Evolutionary conservation across 2,329 filamentous ascomycete species (phyloP).

Genomic region (Leptosphaerulina australis): DNA sequence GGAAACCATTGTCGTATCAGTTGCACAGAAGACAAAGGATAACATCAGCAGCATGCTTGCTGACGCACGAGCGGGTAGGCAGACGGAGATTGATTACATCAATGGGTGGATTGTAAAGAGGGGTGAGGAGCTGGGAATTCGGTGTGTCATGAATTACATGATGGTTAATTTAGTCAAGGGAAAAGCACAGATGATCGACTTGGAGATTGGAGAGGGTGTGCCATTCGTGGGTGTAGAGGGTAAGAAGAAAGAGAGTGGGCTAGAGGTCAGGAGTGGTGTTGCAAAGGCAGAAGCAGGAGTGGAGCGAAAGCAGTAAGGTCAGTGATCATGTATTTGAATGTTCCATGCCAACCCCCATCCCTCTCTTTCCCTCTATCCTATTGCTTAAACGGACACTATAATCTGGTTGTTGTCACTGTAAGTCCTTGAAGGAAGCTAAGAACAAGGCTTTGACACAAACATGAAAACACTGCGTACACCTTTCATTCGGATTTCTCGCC

Average conservation of each 20-base stretch:
- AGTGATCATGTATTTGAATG: neutral
- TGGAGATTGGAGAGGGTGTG: constrained; percentile 50
- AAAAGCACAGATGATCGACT: constrained; percentile 60
- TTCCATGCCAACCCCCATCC: too few relatives aligned
- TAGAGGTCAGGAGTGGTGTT: constrained; percentile 9
- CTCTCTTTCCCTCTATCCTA: too few relatives aligned
- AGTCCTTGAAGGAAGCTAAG: too few relatives aligned
- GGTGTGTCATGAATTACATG: constrained; percentile 73
- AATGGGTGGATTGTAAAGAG: constrained; percentile 85
- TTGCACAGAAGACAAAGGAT: constrained; percentile 61
- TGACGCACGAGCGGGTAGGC: constrained; percentile 63
- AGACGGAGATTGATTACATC: constrained; percentile 80
- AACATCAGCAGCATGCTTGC: constrained; percentile 71
- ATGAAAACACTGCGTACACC: too few relatives aligned
- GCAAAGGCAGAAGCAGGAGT: neutral
- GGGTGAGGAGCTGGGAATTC: constrained; percentile 74
- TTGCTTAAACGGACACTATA: too few relatives aligned
- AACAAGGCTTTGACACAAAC: too few relatives aligned
- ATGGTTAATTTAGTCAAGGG: constrained; percentile 75
- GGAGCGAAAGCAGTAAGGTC: neutral
- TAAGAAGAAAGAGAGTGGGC: constrained; percentile 11
- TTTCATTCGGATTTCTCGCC: too few relatives aligned
- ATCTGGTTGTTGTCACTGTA: too few relatives aligned
- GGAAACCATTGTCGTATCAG: constrained; percentile 63
- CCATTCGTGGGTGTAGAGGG: constrained; percentile 37